Percentiles rank a stretch among this genome's conserved stretches.
Conservation (phyloP, 2,329 filamentous ascomycete genomes). For the Didymella arachidicola region DNA sequence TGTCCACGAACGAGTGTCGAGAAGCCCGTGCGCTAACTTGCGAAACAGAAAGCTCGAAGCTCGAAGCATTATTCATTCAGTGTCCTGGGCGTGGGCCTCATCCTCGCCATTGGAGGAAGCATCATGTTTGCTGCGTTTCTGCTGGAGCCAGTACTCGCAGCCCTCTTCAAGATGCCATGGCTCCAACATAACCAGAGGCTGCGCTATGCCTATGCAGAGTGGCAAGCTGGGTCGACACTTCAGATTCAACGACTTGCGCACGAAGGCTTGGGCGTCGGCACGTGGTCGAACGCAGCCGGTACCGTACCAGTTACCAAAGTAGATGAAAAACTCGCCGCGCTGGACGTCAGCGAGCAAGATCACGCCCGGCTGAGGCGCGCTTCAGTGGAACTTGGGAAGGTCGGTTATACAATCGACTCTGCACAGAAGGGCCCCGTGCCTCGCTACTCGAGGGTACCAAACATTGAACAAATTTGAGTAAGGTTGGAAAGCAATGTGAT, state of each 20-base stretch:
- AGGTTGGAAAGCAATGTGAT: not conserved
- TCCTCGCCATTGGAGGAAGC: not conserved
- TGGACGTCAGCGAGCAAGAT: slow-evolving; percentile 12
- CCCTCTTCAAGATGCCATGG: slow-evolving; percentile 1
- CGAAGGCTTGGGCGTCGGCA: slow-evolving; percentile 27
- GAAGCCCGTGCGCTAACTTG: not conserved
- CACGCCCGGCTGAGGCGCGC: slow-evolving; percentile 10
- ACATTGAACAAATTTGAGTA: not conserved
- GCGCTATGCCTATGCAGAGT: slow-evolving; percentile 26
- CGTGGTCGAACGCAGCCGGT: slow-evolving; percentile 22
- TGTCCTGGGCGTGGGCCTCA: slow-evolving; percentile 1
- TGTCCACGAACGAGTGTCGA: not conserved
- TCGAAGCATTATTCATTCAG: slow-evolving; percentile 17
- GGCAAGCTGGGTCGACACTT: slow-evolving; percentile 28
- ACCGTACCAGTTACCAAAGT: slow-evolving; percentile 24
- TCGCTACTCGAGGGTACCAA: slow-evolving; percentile 5
- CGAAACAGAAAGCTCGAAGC: slow-evolving; percentile 6
- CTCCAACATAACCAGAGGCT: not conserved
- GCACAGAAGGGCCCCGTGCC: not conserved
- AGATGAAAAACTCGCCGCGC: slow-evolving; percentile 16
- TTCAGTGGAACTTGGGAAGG: not conserved
- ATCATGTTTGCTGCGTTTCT: slow-evolving; percentile 6
- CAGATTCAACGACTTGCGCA: slow-evolving; percentile 35
- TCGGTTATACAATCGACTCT: not conserved
- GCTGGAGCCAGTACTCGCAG: slow-evolving; percentile 2